Base-by-base conservation (phyloP, 257 asterid species). In the Nemophila menziesii region DNA sequence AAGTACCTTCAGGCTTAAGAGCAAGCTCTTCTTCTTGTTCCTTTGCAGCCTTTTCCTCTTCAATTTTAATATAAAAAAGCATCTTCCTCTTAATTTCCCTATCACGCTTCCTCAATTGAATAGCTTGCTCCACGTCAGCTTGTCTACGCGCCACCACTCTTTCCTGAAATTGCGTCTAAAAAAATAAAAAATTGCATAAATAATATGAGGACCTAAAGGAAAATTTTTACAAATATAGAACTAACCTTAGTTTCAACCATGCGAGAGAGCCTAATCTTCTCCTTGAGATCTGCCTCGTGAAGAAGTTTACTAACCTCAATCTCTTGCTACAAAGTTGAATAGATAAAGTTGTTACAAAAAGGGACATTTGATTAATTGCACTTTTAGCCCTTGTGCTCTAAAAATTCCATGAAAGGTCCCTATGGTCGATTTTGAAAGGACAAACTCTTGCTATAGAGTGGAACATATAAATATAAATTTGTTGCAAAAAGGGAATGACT, bases 201-300 rank as follows among this genome's bases (percentile, higher is more conserved):
- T n/a, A n/a, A n/a, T n/a, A n/a, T n/a, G n/a, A n/a, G n/a, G n/a
- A n/a, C n/a, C n/a, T n/a, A n/a, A n/a, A n/a, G n/a, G n/a, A n/a
- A n/a, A n/a, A n/a, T n/a, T n/a, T n/a, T n/a, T n/a, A n/a, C n/a
- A n/a, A n/a, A n/a, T n/a, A n/a, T n/a, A n/a, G n/a, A n/a, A 44
- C 56, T 5, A 26, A 56, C 69, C 56, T 63, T 46, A 11, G 50
- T 15, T 18, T 56, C 63, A 20, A 40, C 27, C 60, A 63, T 63
- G 20, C 64, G 46, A 0, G 52, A 42, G 24, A 63, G 16, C 47
- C 69, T 56, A 22, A 14, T 34, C 55, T 63, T 63, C 69, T 63
- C 60, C 60, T 41, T 18, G 22, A 63, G 56, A 41, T 63, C 69
- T 39, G 60, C 60, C 18, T 41, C 64, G 22, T 63, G 64, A 27